These are phyloP conservation scores for Whalleya microplaca DNA, from an alignment of 2,329 filamentous ascomycete genomes.

Conservation along the genomic window DNA sequence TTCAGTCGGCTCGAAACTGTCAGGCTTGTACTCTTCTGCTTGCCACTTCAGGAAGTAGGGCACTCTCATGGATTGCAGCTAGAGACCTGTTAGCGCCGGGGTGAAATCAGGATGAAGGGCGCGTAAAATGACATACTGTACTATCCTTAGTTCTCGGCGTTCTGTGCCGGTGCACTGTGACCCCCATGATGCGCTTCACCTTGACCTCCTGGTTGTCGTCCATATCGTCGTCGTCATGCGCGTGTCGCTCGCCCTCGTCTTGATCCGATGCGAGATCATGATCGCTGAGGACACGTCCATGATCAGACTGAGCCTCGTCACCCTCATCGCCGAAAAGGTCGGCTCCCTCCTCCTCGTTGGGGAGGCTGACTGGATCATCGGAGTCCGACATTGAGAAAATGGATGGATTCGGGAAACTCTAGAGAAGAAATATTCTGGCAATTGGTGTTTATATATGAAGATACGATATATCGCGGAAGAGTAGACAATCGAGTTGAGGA, in stretches of 20 bases:
- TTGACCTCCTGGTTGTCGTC: constrained; percentile 50
- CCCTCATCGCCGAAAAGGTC: constrained; percentile 65
- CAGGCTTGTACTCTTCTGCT: constrained; percentile 67
- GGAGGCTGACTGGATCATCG: constrained; percentile 54
- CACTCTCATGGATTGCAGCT: constrained; percentile 73
- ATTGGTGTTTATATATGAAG: neutral
- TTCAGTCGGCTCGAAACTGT: constrained; percentile 65
- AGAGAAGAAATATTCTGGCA: neutral
- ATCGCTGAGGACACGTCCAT: constrained; percentile 67
- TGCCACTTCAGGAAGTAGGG: constrained; percentile 74
- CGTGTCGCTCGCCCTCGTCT: constrained; percentile 41
- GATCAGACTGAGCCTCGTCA: constrained; percentile 63
- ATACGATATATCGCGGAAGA: neutral
- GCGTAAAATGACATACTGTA: constrained; percentile 54
- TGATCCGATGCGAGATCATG: constrained; percentile 37
- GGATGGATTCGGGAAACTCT: neutral
- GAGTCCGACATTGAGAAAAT: constrained; percentile 56
- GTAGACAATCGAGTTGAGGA: constrained; percentile 7
- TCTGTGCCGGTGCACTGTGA: constrained; percentile 69
- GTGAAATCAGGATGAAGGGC: neutral
- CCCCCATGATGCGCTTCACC: constrained; percentile 63
- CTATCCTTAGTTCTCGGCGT: constrained; percentile 73
- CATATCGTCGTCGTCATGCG: constrained; percentile 48
- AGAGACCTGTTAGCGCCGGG: constrained; percentile 23
- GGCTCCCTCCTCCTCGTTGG: constrained; percentile 60